Evolutionary conservation across 371 early-diverging fungal species (phyloP).

Genomic region (Syncephalis plumigaleata): DNA sequence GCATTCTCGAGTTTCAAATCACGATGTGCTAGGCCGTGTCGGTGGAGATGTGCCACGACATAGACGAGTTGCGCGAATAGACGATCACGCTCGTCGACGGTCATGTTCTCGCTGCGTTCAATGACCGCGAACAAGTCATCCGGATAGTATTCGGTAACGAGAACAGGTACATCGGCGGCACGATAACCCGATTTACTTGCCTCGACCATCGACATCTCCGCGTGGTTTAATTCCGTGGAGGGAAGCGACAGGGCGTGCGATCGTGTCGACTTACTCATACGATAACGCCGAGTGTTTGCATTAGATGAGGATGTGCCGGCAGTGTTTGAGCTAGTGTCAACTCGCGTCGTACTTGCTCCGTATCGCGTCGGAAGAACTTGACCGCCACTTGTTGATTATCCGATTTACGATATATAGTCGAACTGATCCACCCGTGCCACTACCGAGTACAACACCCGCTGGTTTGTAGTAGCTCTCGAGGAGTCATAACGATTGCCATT

Average conservation of each 20-base stretch:
- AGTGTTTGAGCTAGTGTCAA: constrained; percentile 18
- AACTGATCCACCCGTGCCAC: constrained; percentile 58
- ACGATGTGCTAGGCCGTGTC: constrained; percentile 65
- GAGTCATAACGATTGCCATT: too few relatives aligned
- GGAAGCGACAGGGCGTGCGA: constrained; percentile 45
- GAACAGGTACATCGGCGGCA: constrained; percentile 4
- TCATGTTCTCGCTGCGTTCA: constrained; percentile 38
- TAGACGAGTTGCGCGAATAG: constrained; percentile 56
- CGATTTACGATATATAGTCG: constrained; percentile 27
- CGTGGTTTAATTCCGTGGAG: constrained; percentile 43
- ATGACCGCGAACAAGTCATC: constrained; percentile 56
- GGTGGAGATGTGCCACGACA: constrained; percentile 54
- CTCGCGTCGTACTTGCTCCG: background rate
- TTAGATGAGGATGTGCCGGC: constrained; percentile 66
- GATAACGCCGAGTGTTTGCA: constrained; percentile 37
- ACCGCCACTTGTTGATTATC: constrained; percentile 45
- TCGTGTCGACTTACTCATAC: constrained; percentile 62
- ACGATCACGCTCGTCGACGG: constrained; percentile 40
- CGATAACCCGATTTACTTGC: constrained; percentile 19
- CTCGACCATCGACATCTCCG: constrained; percentile 28
- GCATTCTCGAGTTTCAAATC: constrained; percentile 84
- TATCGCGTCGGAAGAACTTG: constrained; percentile 51
- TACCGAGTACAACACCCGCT: constrained; percentile 21
- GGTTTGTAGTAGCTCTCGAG: constrained; percentile 13
- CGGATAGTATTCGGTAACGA: constrained; percentile 70